Evolutionary conservation across 2,329 filamentous ascomycete genomes (phyloP), one percentile per base, ranked within the genome.

Genomic region (Pseudocercospora vitis): DNA sequence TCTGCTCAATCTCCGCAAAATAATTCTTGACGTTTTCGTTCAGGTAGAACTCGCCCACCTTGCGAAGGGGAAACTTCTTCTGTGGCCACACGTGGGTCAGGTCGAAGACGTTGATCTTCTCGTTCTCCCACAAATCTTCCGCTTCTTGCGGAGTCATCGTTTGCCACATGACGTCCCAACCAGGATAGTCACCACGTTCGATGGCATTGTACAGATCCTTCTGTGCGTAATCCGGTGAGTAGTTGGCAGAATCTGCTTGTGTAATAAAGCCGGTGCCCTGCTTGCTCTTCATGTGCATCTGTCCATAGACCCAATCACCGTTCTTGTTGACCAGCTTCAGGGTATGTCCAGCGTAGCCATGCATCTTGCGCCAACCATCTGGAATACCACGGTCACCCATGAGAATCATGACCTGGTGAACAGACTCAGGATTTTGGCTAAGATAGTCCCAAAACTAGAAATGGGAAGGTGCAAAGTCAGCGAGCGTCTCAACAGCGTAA

Each of bases 381-480:
- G 78, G 78, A 49, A 80, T 81, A 60, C 78, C 78, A 21, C 78
- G 75, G 61, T 81, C 78, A 53, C 78, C 77, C 70, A 81, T 79
- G 1, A 81, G 68, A 18, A 80, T 72, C 73, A 81, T 73, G 58
- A 81, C 76, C 60, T 80, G 78, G 60, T 81, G 78, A 7, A 78
- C 68, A 0, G 76, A 76, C 65, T 81, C 78, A 1, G 78, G 78
- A 59, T 80, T 81, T 58, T 80, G 74, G 4, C 73, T 77, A 0
- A 78, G 70, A 57, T 80, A 81, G 59, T 80, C 84, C 84, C 84
- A 88, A 72, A 88, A 88, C n/a, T n/a, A n/a, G n/a, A n/a, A n/a
- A n/a, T n/a, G n/a, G n/a, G n/a, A n/a, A n/a, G n/a, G n/a, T n/a
- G n/a, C n/a, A n/a, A n/a, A n/a, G n/a, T n/a, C n/a, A n/a, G n/a